phyloP scores from a whole-genome alignment of 441 rosid genomes.

The Corymbia calophylla region DNA sequence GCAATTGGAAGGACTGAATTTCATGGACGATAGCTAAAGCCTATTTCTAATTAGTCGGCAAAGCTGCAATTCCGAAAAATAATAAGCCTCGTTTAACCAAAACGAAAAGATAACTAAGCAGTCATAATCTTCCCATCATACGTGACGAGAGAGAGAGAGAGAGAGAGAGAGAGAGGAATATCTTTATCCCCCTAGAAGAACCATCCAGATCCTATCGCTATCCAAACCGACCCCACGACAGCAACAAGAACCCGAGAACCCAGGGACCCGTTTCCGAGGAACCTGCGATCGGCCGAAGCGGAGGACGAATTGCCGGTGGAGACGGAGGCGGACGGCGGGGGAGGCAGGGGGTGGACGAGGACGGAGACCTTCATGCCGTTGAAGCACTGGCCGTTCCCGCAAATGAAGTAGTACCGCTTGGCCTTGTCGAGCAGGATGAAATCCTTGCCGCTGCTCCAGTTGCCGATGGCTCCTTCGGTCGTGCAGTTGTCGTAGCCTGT shows the following conservation, averaged over 20 bases:
- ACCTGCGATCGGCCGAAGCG: constrained; percentile 9
- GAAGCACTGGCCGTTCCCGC: constrained; percentile 70
- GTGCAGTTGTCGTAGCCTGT: constrained; percentile 80
- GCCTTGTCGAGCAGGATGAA: constrained; percentile 47
- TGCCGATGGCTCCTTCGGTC: constrained; percentile 53
- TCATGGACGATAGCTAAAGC: background rate
- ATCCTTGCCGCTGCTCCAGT: constrained; percentile 75
- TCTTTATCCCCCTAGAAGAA: background rate
- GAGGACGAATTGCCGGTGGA: constrained; percentile 11
- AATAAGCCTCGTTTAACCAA: background rate
- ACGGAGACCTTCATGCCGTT: constrained; percentile 70
- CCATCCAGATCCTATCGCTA: constrained; percentile 13
- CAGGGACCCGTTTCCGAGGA: constrained; percentile 10
- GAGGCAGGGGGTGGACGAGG: constrained; percentile 44
- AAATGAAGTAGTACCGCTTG: constrained; percentile 61
- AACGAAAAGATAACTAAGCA: background rate
- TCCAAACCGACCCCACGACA: constrained; percentile 27
- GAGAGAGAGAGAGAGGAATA: background rate
- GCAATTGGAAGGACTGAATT: background rate
- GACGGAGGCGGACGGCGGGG: constrained; percentile 24
- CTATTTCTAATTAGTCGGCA: background rate
- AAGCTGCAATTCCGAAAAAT: background rate
- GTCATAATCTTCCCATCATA: background rate
- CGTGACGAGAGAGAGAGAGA: background rate
- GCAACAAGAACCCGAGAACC: constrained; percentile 16